A percentile compares a stretch with the other conserved stretches of the same genome.
These are phyloP conservation scores for Curvularia spicifera DNA, from an alignment of 2,329 filamentous ascomycete genomes.

Conservation along the genomic window DNA sequence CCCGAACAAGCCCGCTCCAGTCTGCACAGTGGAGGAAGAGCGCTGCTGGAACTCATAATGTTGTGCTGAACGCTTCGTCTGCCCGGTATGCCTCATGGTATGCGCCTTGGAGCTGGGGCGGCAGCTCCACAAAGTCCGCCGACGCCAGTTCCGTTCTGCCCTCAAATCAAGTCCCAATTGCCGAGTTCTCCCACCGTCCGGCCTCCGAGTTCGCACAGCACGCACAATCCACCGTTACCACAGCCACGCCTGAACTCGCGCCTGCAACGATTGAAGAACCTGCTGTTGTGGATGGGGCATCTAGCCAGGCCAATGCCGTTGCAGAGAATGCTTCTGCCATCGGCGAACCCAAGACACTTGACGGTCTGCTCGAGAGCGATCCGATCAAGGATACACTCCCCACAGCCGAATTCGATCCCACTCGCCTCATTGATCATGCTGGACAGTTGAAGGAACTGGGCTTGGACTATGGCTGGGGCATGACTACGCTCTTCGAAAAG, in stretches of 20 bases:
- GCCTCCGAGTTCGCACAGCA: conserved; percentile 15
- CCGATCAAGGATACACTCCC: conserved; percentile 24
- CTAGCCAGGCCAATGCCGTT: conserved; percentile 15
- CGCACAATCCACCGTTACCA: conserved; percentile 35
- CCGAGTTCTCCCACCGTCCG: conserved; percentile 29
- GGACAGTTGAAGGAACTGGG: conserved; percentile 85
- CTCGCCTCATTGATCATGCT: conserved; percentile 73
- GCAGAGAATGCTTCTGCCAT: conserved; percentile 15
- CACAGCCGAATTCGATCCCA: conserved; percentile 43
- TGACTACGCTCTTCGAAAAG: conserved; percentile 76
- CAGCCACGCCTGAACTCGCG: conserved; percentile 41
- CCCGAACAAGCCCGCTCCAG: conserved; percentile 37
- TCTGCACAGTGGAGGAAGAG: conserved; percentile 37
- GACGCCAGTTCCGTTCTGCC: conserved; percentile 23
- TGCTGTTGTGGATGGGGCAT: conserved; percentile 35
- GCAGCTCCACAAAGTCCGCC: conserved; percentile 33
- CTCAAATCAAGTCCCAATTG: conserved; percentile 25
- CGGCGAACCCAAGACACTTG: conserved; percentile 25
- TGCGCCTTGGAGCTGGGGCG: conserved; percentile 46
- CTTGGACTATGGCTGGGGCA: conserved; percentile 85
- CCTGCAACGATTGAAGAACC: conserved; percentile 47
- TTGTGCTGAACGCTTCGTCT: conserved; percentile 33
- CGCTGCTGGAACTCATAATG: conserved; percentile 23
- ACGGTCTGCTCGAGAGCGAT: conserved; percentile 29
- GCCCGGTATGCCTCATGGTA: conserved; percentile 46